phyloP scores from a whole-genome alignment of 768 basidiomycete genomes.

The Asterophora parasitica region DNA sequence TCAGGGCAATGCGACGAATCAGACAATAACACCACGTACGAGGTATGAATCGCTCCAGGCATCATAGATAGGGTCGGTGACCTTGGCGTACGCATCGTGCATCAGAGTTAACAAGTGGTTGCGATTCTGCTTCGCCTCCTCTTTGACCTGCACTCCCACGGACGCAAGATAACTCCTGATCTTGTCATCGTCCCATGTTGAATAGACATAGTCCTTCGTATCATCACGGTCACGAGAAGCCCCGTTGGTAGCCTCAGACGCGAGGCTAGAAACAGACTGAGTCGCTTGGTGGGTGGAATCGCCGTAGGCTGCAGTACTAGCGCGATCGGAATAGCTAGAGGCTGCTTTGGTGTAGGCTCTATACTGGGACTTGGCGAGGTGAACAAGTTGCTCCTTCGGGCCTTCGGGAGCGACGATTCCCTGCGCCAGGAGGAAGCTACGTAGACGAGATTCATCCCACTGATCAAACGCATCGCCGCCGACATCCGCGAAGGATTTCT shows the following conservation, averaged over 20 bases:
- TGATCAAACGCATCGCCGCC: slow-evolving; percentile 63
- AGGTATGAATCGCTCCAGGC: slow-evolving; percentile 86
- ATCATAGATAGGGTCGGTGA: slow-evolving; percentile 66
- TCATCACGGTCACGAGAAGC: slow-evolving; percentile 55
- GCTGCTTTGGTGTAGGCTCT: slow-evolving; percentile 56
- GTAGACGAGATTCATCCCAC: slow-evolving; percentile 82
- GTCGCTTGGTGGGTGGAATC: slow-evolving; percentile 36
- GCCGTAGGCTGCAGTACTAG: slow-evolving; percentile 48
- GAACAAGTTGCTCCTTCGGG: slow-evolving; percentile 71
- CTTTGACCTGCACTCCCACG: slow-evolving; percentile 63
- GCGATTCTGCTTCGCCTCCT: slow-evolving; percentile 47
- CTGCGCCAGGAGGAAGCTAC: slow-evolving; percentile 81
- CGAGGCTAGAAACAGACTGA: slow-evolving; percentile 35
- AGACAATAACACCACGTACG: slow-evolving; percentile 34
- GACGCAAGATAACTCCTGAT: slow-evolving; percentile 70
- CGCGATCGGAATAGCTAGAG: slow-evolving; percentile 46
- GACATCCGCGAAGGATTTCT: slow-evolving; percentile 54
- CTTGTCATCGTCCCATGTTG: slow-evolving; percentile 80
- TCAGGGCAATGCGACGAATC: not conserved
- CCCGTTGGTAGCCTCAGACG: slow-evolving; percentile 50
- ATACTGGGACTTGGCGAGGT: slow-evolving; percentile 72
- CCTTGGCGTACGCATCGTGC: slow-evolving; percentile 59
- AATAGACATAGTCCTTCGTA: slow-evolving; percentile 83
- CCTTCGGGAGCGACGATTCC: slow-evolving; percentile 82
- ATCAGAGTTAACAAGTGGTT: slow-evolving; percentile 68